Percentiles rank a stretch among this genome's conserved stretches.
These are phyloP conservation scores for Mycena venus DNA, from an alignment of 768 basidiomycete genomes.

Conservation along the genomic window DNA sequence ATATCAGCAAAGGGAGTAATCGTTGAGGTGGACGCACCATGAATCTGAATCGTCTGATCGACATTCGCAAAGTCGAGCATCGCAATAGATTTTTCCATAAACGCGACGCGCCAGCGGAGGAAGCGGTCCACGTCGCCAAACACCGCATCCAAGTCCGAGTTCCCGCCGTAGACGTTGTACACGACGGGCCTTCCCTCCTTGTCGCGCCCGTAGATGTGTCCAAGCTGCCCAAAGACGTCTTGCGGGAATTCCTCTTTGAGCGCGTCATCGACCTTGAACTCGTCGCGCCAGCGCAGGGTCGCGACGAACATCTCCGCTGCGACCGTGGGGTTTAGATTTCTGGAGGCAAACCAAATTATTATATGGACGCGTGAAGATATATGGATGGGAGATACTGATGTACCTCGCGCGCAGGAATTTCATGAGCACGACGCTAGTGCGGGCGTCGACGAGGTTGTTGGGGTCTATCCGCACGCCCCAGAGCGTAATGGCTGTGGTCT, in stretches of 20 bases:
- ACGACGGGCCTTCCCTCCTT: conserved; percentile 77
- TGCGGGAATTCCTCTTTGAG: conserved; percentile 73
- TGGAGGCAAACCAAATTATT: background rate
- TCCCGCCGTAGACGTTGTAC: conserved; percentile 88
- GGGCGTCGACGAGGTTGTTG: conserved; percentile 65
- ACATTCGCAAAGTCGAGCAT: conserved; percentile 79
- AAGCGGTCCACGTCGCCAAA: conserved; percentile 85
- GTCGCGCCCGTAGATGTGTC: conserved; percentile 77
- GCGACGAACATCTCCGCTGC: conserved; percentile 48
- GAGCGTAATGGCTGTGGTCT: conserved; percentile 64
- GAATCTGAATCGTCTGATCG: conserved; percentile 81
- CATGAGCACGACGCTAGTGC: conserved; percentile 81
- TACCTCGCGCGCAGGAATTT: conserved; percentile 87
- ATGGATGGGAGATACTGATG: conserved; percentile 10
- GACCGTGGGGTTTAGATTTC: conserved; percentile 26
- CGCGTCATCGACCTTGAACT: conserved; percentile 72
- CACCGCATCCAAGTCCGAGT: conserved; percentile 74
- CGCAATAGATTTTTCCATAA: conserved; percentile 78
- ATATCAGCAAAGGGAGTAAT: background rate
- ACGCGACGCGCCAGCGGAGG: conserved; percentile 83
- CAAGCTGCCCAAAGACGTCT: conserved; percentile 75
- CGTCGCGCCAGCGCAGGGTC: conserved; percentile 79
- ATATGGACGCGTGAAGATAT: background rate
- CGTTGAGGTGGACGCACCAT: conserved; percentile 56
- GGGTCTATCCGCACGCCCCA: conserved; percentile 85